Evolutionary conservation across 2,329 filamentous ascomycete species (phyloP).

Genomic region (Macroventuria anomochaeta): DNA sequence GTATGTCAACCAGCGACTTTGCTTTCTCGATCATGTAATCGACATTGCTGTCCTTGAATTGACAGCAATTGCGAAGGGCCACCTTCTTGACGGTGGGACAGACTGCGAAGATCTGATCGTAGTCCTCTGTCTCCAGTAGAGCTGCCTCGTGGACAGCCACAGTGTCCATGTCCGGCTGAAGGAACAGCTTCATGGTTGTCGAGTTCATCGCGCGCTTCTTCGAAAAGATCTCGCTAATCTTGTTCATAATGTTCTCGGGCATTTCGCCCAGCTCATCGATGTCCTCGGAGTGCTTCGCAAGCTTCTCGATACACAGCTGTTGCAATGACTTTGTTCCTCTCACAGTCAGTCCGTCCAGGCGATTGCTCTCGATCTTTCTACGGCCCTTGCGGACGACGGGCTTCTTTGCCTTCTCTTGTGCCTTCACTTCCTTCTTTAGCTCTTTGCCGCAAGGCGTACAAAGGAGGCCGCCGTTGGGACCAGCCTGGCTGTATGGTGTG

Average conservation of each 20-base stretch:
- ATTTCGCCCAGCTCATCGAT: slow-evolving; percentile 70
- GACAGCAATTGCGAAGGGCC: slow-evolving; percentile 83
- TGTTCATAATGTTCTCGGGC: slow-evolving; percentile 62
- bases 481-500: slow-evolving; percentile 83
- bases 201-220: slow-evolving; percentile 66
- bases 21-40: slow-evolving; percentile 79
- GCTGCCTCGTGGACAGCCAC: slow-evolving; percentile 68
- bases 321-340: slow-evolving; percentile 73
- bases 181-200: slow-evolving; percentile 57
- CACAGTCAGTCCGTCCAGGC: slow-evolving; percentile 75
- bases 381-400: slow-evolving; percentile 66
- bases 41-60: slow-evolving; percentile 86
- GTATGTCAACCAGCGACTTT: slow-evolving; percentile 72
- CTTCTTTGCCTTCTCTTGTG: slow-evolving; percentile 64
- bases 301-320: slow-evolving; percentile 68
- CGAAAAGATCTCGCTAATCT: slow-evolving; percentile 68
- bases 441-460: slow-evolving; percentile 83
- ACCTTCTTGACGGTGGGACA: slow-evolving; percentile 73
- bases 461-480: slow-evolving; percentile 83
- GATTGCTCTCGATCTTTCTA: slow-evolving; percentile 80
- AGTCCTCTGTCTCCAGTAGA: slow-evolving; percentile 75
- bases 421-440: slow-evolving; percentile 69
- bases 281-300: slow-evolving; percentile 67
- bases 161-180: slow-evolving; percentile 60
- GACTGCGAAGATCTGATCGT: slow-evolving; percentile 78